These are phyloP conservation scores for Coniosporium tulheliwenetii DNA, from an alignment of 2,329 filamentous ascomycete genomes.

Conservation along the genomic window DNA sequence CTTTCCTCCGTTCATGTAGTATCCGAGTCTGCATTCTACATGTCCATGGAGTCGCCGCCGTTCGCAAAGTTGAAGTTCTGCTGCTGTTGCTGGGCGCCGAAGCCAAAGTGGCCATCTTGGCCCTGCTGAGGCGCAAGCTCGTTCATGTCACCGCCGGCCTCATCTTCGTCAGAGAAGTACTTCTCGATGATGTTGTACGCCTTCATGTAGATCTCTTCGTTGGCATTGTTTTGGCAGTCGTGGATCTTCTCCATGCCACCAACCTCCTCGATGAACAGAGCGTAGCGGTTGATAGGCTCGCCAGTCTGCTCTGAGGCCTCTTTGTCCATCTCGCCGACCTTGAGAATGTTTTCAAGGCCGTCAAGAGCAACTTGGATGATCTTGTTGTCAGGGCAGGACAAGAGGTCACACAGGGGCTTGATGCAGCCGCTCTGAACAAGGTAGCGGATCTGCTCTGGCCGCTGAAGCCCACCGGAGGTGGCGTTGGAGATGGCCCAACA, in stretches of 20 bases:
- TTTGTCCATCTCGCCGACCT: constrained; percentile 98
- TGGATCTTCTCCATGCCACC: constrained; percentile 99
- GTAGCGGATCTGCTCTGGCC: constrained; percentile 96
- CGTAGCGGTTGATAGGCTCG: constrained; percentile 83
- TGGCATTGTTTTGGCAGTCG: constrained; percentile 99
- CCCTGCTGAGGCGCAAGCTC: constrained; percentile 59
- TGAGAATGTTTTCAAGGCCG: constrained; percentile 92
- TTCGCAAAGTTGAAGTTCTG: constrained; percentile 91
- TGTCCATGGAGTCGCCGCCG: constrained; percentile 58
- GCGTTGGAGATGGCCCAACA: constrained; percentile 99
- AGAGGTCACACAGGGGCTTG: constrained; percentile 88
- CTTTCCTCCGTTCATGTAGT: too few species aligned
- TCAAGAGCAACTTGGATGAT: constrained; percentile 98
- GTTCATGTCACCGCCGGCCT: constrained; percentile 60
- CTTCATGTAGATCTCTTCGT: constrained; percentile 99
- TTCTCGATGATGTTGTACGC: constrained; percentile 99
- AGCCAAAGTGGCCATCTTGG: constrained; percentile 64
- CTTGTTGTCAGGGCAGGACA: constrained; percentile 97
- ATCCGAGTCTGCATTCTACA: constrained; percentile 10
- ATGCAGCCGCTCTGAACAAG: constrained; percentile 89
- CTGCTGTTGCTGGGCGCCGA: constrained; percentile 56
- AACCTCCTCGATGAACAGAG: constrained; percentile 95
- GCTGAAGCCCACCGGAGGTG: constrained; percentile 91
- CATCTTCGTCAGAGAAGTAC: constrained; percentile 98
- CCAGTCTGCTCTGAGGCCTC: constrained; percentile 61